Evolutionary conservation across 192 early-diverging fungal genomes (phyloP), one percentile per base, ranked within the genome.

Genomic region (Linnemannia hyalina): DNA sequence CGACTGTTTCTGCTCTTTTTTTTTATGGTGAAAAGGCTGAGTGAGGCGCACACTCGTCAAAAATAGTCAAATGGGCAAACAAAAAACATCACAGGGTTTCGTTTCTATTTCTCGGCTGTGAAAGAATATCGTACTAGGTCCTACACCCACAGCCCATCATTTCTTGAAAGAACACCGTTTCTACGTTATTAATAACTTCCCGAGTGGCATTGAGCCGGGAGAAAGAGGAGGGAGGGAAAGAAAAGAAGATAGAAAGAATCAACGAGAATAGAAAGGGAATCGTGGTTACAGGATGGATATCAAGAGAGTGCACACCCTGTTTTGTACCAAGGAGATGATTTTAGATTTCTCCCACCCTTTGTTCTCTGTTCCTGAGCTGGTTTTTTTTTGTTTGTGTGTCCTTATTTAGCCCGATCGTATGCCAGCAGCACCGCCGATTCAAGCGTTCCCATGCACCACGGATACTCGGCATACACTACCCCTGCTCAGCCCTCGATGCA

Each of bases 361-460:
- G 68, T 35, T 3, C 23, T 68, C 15, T 76, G 29, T 60, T 32
- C 41, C 72, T 38, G n/a, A 65, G 35, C 60, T 35, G 29, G 29
- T 69, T 47, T 44, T 4, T 47, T 68, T 18, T 20, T 68, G 0
- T 68, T 32, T 46, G n/a, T 63, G 18, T 26, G 40, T 23, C 54
- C 29, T 76, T 11, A 29, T 69, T 6, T 49, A 77, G 76, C 68
- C 26, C 76, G 68, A 29, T 26, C 76, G 36, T 77, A 49, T 47
- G 65, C 65, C 38, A 22, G 42, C n/a, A 68, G 26, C 46, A 29
- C 60, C 9, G 26, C 65, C 29, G 76, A 77, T 4, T 70, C 76
- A 2, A 11, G 63, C 65, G 22, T 65, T 26, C 2, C 60, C 13
- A 65, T 65, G 60, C 60, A 42, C 15, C 20, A 26, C 29, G 60